Evolutionary conservation across 768 basidiomycete species (phyloP), one percentile per base, ranked within the genome.

Genomic region (Termitomyces sp.): DNA sequence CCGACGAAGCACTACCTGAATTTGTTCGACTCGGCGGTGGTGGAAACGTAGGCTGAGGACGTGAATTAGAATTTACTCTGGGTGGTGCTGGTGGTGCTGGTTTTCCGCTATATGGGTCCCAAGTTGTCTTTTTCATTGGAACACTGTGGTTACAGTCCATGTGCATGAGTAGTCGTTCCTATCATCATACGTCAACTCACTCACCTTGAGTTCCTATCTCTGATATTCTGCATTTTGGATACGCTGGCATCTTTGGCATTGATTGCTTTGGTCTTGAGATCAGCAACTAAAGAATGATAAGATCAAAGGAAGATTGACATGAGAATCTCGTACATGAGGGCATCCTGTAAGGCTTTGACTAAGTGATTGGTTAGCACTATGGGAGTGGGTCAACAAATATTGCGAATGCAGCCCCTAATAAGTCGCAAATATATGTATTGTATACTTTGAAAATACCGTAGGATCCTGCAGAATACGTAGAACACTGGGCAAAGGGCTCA

Each of bases 261-360:
- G 21, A 69, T 67, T 10, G 88, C 87, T 62, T 81, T 83, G 41
- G 79, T 79, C 66, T 86, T 86, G 50, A 89, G 68, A 45, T 88
- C 86, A 54, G 84, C 81, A 56, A 86, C 84, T 85, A 33, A 7
- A 58, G 41, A 15, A 49, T 53, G 55, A 58, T 38, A 60, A 51
- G 44, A 46, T 54, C 8, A 53, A 56, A 45, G 23, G 33, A 48
- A 48, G 15, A 17, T 37, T 49, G n/a, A 43, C 31, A 41, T n/a
- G 12, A 53, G 41, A 48, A 38, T 41, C 49, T 55, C 66, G 62
- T 68, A 72, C 73, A 73, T 49, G 73, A 73, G 56, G 71, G 73
- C 70, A 57, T 57, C 12, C 23, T 50, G n/a, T 26, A 9, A 14
- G 35, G 12, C 35, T 35, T 35, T 14, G 35, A 5, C 17, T 23